Percentiles rank a stretch among this genome's conserved stretches.
These are phyloP conservation scores for Boletus huronensis DNA, from an alignment of 768 basidiomycete species.

Conservation along the genomic window DNA sequence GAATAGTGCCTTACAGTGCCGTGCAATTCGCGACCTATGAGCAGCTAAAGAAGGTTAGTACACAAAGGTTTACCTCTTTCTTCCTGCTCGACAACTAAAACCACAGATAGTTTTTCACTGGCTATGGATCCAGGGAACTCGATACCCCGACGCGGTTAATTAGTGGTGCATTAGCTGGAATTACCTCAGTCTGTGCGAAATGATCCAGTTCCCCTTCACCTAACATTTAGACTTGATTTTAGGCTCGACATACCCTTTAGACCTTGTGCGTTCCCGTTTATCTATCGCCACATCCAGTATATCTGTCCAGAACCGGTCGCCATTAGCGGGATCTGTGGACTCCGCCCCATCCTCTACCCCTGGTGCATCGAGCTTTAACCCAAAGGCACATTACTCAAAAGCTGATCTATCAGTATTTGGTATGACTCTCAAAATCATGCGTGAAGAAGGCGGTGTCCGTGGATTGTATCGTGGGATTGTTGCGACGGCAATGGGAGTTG, in stretches of 20 bases:
- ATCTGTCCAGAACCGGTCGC: constrained; percentile 33
- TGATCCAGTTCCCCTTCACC: constrained; percentile 4
- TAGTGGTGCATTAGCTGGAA: constrained; percentile 89
- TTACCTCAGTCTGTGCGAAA: constrained; percentile 86
- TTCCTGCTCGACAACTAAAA: constrained; percentile 28
- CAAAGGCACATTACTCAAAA: constrained; percentile 39
- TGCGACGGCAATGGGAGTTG: constrained; percentile 84
- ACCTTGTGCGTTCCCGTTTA: constrained; percentile 87
- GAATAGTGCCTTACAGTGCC: constrained; percentile 91
- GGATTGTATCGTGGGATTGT: constrained; percentile 84
- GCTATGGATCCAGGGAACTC: constrained; percentile 64
- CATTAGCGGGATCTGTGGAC: constrained; percentile 17
- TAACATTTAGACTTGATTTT: constrained; percentile 8
- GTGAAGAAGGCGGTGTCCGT: constrained; percentile 87
- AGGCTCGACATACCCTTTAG: constrained; percentile 90
- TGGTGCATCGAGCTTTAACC: constrained; percentile 43
- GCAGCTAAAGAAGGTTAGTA: constrained; percentile 75
- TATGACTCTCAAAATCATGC: constrained; percentile 88
- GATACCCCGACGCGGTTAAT: constrained; percentile 86
- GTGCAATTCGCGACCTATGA: constrained; percentile 90
- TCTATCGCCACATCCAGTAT: constrained; percentile 92
- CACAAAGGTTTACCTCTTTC: neutral
- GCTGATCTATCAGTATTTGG: constrained; percentile 72
- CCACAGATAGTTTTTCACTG: constrained; percentile 59
- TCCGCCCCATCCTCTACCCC: constrained; percentile 36